A percentile compares a stretch with the other conserved stretches of the same genome.
phyloP scores from a whole-genome alignment of 2,329 filamentous ascomycete genomes.

The Fusarium armeniacum region DNA sequence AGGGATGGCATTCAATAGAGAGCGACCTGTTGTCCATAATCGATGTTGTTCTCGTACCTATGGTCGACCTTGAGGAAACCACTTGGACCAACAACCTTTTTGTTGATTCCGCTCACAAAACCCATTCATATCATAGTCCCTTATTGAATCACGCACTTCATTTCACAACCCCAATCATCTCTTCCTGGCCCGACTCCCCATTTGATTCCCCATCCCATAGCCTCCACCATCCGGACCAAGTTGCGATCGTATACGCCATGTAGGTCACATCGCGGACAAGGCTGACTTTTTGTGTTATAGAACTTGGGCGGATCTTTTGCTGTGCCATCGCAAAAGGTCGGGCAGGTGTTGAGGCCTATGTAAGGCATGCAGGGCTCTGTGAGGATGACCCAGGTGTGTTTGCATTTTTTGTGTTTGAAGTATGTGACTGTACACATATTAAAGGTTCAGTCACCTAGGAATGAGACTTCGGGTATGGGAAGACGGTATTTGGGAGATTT shows the following conservation, averaged over 20 bases:
- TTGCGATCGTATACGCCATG: constrained; percentile 63
- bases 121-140: background rate
- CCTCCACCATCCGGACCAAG: constrained; percentile 60
- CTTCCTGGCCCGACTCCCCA: constrained; percentile 62
- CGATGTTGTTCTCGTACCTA: background rate
- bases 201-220: constrained; percentile 61
- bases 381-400: constrained; percentile 67
- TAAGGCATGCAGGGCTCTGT: constrained; percentile 62
- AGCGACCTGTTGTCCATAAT: background rate
- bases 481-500: background rate
- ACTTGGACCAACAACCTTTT: background rate
- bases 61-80: background rate
- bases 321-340: constrained; percentile 57
- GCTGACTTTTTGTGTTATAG: constrained; percentile 55
- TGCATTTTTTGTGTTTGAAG: constrained; percentile 64
- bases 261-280: constrained; percentile 61
- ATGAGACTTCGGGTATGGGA: background rate
- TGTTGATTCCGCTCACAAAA: background rate
- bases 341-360: constrained; percentile 66
- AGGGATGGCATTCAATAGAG: background rate
- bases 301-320: constrained; percentile 55
- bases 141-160: constrained; percentile 55
- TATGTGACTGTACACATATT: constrained; percentile 65
- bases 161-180: constrained; percentile 56
- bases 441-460: too few species aligned